Evolutionary conservation across 2,329 filamentous ascomycete species (phyloP).

Genomic region (Fusarium keratoplasticum): DNA sequence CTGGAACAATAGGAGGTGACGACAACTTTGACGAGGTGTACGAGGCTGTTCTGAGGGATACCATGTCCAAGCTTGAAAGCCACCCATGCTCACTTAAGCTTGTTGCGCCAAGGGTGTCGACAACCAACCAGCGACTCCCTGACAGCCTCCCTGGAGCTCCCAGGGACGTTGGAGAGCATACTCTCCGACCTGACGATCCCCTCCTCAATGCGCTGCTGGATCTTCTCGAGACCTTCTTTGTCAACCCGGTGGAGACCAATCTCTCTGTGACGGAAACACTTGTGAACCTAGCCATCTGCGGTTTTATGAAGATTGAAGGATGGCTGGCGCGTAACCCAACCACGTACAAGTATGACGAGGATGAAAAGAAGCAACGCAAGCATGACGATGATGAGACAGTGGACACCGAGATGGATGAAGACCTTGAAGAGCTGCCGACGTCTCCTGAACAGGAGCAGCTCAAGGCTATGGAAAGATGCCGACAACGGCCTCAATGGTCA

Average conservation of each 20-base stretch:
- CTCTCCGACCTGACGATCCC: conserved; percentile 71
- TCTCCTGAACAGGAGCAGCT: conserved; percentile 52
- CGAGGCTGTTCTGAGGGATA: conserved; percentile 77
- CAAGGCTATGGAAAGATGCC: conserved; percentile 62
- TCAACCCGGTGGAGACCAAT: conserved; percentile 93
- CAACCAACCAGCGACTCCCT: conserved; percentile 68
- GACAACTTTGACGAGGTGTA: conserved; percentile 80
- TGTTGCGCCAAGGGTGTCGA: conserved; percentile 70
- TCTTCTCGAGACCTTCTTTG: conserved; percentile 82
- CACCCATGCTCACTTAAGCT: conserved; percentile 79
- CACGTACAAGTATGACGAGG: conserved; percentile 63
- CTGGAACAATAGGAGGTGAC: conserved; percentile 74
- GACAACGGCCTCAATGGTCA: conserved; percentile 65
- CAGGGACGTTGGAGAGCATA: conserved; percentile 70
- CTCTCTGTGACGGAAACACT: conserved; percentile 87
- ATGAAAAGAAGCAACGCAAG: conserved; percentile 44
- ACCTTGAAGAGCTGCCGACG: conserved; percentile 27
- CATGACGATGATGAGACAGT: conserved; percentile 13
- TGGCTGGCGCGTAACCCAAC: conserved; percentile 85
- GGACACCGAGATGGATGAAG: conserved; percentile 38
- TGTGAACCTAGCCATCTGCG: conserved; percentile 84
- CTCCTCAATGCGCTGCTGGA: conserved; percentile 75
- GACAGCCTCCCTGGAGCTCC: conserved; percentile 70
- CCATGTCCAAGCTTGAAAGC: conserved; percentile 74
- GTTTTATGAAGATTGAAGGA: conserved; percentile 86